Evolutionary conservation across 257 asterid genomes (phyloP).

Genomic region (Haberlea rhodopensis): DNA sequence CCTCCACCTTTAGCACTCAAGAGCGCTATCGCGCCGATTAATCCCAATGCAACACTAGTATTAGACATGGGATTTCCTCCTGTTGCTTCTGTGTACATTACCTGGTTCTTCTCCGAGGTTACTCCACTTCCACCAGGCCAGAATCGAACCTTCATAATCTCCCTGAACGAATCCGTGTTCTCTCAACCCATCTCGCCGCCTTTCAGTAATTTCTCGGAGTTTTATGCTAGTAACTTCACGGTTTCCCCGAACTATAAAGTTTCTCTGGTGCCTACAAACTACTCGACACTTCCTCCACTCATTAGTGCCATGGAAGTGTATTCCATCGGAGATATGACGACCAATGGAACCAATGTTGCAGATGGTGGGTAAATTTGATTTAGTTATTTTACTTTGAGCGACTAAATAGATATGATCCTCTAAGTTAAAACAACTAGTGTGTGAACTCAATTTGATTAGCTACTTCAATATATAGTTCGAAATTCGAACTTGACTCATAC

Average conservation of each 20-base stretch:
- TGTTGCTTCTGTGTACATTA: constrained; percentile 32
- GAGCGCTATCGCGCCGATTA: constrained; percentile 38
- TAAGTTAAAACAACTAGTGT: too few species aligned
- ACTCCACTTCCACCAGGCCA: constrained; percentile 29
- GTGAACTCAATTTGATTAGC: neutral
- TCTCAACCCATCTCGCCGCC: constrained; percentile 37
- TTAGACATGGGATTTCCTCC: constrained; percentile 34
- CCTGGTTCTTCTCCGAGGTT: constrained; percentile 57
- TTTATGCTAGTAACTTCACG: constrained; percentile 17
- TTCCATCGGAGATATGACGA: constrained; percentile 27
- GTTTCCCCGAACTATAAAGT: constrained; percentile 33
- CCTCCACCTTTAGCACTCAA: constrained; percentile 50
- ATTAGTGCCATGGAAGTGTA: constrained; percentile 60
- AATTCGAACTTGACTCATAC: too few species aligned
- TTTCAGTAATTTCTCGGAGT: constrained; percentile 23
- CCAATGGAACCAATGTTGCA: constrained; percentile 34
- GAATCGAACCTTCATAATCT: constrained; percentile 36
- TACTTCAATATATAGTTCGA: too few species aligned
- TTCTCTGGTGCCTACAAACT: constrained; percentile 33
- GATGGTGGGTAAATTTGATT: constrained; percentile 37
- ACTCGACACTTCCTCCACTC: constrained; percentile 62
- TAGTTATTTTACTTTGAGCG: neutral
- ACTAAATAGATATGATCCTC: too few species aligned
- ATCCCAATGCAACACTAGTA: constrained; percentile 16
- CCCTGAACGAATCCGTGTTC: constrained; percentile 19